phyloP scores from a whole-genome alignment of 345 rosid species.

The Eutrema heterophyllum region DNA sequence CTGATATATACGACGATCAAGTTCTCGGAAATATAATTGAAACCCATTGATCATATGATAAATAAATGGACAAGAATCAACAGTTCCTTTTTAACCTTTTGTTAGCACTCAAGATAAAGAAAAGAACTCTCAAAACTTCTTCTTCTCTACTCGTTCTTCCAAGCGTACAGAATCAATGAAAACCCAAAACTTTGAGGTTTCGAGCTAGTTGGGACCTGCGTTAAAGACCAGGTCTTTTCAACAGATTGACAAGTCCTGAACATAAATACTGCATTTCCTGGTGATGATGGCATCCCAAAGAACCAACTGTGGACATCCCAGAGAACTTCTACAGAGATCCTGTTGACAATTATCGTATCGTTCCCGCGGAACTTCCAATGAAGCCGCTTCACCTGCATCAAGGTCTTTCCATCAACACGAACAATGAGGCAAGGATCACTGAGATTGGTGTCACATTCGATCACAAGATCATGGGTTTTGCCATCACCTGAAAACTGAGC shows the following conservation, averaged over 20 bases:
- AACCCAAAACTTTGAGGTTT: conserved; percentile 65
- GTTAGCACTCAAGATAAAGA: conserved; percentile 18
- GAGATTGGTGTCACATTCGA: conserved; percentile 57
- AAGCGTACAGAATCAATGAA: conserved; percentile 76
- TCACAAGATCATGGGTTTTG: conserved; percentile 56
- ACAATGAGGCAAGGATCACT: conserved; percentile 65
- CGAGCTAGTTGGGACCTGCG: conserved; percentile 51
- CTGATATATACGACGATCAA: conserved; percentile 13
- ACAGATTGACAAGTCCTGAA: conserved; percentile 73
- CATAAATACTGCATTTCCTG: conserved; percentile 86
- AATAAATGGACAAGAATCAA: conserved; percentile 35
- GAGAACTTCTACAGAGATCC: conserved; percentile 67
- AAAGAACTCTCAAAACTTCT: conserved; percentile 25
- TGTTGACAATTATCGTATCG: conserved; percentile 67
- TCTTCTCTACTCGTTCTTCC: conserved; percentile 79
- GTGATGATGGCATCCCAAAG: conserved; percentile 54
- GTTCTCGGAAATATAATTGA: neutral
- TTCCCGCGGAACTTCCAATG: conserved; percentile 91
- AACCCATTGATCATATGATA: conserved; percentile 14
- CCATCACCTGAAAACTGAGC: conserved; percentile 69
- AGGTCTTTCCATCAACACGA: conserved; percentile 67
- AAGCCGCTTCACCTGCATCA: conserved; percentile 77
- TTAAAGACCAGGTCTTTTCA: conserved; percentile 61
- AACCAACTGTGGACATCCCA: conserved; percentile 98
- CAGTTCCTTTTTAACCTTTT: conserved; percentile 14